Base-by-base conservation (phyloP, 768 basidiomycete species). In the Collybia sp. region DNA sequence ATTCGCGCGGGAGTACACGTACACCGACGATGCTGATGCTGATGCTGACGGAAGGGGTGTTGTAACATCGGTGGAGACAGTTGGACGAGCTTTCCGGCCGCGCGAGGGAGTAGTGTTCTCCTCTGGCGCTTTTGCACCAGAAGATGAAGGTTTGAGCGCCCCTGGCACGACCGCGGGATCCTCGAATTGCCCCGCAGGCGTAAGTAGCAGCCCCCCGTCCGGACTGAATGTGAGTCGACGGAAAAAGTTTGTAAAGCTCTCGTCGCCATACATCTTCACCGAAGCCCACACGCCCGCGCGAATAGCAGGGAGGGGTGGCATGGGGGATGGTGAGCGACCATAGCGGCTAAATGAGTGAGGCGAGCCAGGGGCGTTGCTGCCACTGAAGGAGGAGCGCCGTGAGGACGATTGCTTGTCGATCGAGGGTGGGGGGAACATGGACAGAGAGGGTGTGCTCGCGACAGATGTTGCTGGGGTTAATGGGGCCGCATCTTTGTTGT, bases 101-200 rank as follows among this genome's bases (percentile, higher is more conserved):
- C 83, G 71, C 25, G 69, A 54, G 4, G 81, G 77, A 3, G 75
- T 73, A 34, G 65, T 68, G 25, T 25, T 25, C 8, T 25, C 25
- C 17, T 67, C 67, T 25, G 60, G 65, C 4, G 35, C 35, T n/a
- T 13, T 13, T 51, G 46, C 61, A 20, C 42, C 51, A 19, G 38
- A 47, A n/a, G 39, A 45, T 33, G 45, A 43, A 51, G 58, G 38
- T 49, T 57, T 42, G 44, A 51, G 44, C 30, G 55, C 36, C 40
- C 53, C 39, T 45, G 72, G 59, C 12, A 69, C 63, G 20, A 82
- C 81, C 12, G 87, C 81, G 3, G 91, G 88, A 62, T 98, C 95
- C 60, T 98, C 94, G 57, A 96, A 97, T 59, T 95, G 90, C 0
- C 96, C 96, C 1, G 96, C 95, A 0, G 96, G 96, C 0, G 96